A percentile compares a stretch with the other conserved stretches of the same genome.
These are phyloP conservation scores for Phytopythium sindhum DNA, from an alignment of 352 stramenopile genomes.

Conservation along the genomic window DNA sequence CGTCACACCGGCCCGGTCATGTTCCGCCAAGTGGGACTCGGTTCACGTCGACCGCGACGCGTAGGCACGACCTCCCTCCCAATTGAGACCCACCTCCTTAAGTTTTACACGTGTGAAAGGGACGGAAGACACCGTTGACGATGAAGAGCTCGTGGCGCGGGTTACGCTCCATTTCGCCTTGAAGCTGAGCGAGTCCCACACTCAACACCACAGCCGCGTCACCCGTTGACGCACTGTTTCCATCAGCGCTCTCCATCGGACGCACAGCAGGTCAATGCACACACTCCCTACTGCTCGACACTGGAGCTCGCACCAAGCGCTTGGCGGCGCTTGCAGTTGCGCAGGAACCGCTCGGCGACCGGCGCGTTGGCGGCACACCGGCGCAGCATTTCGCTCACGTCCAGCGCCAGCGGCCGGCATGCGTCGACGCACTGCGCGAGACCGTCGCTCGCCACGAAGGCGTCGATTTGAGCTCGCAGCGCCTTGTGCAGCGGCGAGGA, in stretches of 20 bases:
- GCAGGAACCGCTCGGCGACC: conserved; percentile 23
- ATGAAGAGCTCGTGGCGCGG: neutral
- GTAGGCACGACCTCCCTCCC: neutral
- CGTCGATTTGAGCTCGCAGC: neutral
- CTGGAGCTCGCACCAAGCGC: neutral
- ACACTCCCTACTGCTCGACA: neutral
- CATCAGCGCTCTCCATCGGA: too few species aligned
- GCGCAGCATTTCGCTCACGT: conserved; percentile 14
- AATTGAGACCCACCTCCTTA: neutral
- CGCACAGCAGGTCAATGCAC: neutral
- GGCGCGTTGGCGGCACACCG: conserved; percentile 15
- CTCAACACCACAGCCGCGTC: neutral
- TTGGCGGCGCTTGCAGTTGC: conserved; percentile 21
- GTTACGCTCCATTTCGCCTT: neutral
- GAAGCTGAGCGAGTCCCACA: neutral
- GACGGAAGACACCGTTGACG: neutral
- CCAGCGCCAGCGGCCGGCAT: neutral
- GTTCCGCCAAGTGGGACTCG: neutral
- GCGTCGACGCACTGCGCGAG: neutral
- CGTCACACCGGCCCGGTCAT: neutral
- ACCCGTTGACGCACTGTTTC: neutral
- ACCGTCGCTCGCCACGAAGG: neutral
- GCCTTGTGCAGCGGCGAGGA: neutral
- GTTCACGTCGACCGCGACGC: neutral
- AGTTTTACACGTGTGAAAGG: neutral